Conservation (phyloP, 2,329 filamentous ascomycete genomes). For the Aspergillus sp. region DNA sequence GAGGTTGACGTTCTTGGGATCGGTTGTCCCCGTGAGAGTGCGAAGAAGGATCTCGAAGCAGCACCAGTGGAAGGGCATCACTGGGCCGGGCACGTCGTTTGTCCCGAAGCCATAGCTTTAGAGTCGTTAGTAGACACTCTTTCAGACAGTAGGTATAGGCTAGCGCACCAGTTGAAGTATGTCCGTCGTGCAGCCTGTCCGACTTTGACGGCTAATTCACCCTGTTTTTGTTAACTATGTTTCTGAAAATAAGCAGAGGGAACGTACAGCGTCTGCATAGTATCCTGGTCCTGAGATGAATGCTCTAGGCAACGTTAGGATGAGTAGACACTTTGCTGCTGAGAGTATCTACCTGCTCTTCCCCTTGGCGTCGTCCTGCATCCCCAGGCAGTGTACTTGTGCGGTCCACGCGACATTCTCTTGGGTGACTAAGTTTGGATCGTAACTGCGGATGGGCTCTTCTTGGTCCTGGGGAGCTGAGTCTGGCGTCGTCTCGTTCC, state of each 20-base stretch:
- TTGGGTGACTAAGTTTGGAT: conserved; percentile 24
- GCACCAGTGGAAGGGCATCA: conserved; percentile 28
- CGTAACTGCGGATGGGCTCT: conserved; percentile 26
- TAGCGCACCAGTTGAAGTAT: conserved; percentile 24
- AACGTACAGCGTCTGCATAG: conserved; percentile 26
- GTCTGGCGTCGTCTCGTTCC: conserved; percentile 14
- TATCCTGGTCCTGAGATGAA: conserved; percentile 28
- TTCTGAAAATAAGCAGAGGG: too few species aligned
- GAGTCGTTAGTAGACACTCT: conserved; percentile 6
- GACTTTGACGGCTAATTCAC: conserved; percentile 26
- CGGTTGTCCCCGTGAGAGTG: conserved; percentile 21
- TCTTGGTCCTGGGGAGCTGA: conserved; percentile 19
- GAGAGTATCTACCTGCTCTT: conserved; percentile 20
- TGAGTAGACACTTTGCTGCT: too few species aligned
- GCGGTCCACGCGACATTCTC: conserved; percentile 26
- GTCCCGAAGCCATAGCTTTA: conserved; percentile 25
- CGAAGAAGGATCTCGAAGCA: conserved; percentile 28
- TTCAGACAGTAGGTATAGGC: neutral
- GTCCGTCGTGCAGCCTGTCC: conserved; percentile 9
- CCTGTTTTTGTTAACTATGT: conserved; percentile 17
- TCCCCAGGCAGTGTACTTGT: conserved; percentile 26
- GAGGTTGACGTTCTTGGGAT: conserved; percentile 20
- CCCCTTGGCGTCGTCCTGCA: conserved; percentile 12
- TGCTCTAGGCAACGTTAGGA: conserved; percentile 16
- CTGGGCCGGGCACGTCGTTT: conserved; percentile 25